phyloP scores from a whole-genome alignment of 1,284 basidiomycete species.

The Naganishia cerealis region DNA sequence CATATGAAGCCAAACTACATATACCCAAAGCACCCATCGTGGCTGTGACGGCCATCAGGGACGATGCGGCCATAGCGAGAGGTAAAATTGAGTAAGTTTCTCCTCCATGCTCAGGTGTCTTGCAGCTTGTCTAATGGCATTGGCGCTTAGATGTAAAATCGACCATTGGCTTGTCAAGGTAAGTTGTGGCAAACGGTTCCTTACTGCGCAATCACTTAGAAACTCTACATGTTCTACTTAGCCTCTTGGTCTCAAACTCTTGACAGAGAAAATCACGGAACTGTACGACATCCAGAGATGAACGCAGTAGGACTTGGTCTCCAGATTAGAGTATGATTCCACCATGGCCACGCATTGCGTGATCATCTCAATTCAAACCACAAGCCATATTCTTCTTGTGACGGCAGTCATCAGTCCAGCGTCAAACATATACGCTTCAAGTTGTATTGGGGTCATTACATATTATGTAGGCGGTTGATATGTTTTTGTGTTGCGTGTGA shows the following conservation, averaged over 20 bases:
- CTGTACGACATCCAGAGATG: conserved; percentile 16
- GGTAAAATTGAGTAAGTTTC: conserved; percentile 22
- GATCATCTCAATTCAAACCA: not conserved
- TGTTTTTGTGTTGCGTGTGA: too few relatives aligned
- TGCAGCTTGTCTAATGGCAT: too few relatives aligned
- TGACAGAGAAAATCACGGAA: conserved; percentile 18
- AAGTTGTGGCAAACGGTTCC: not conserved
- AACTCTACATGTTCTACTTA: not conserved
- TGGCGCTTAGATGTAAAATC: conserved; percentile 8
- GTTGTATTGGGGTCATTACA: too few relatives aligned
- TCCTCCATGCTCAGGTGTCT: not conserved
- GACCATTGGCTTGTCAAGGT: conserved; percentile 26
- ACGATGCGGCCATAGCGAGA: conserved; percentile 35
- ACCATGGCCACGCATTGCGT: not conserved
- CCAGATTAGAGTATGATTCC: not conserved
- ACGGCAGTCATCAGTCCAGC: too few relatives aligned
- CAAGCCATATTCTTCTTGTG: too few relatives aligned
- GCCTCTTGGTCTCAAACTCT: conserved; percentile 18
- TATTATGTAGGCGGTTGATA: too few relatives aligned
- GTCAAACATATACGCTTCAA: too few relatives aligned
- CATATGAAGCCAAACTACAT: conserved; percentile 27
- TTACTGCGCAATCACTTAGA: not conserved
- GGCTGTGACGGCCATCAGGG: conserved; percentile 39
- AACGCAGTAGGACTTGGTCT: not conserved
- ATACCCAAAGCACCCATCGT: conserved; percentile 32